Conservation (phyloP, 2,329 filamentous ascomycete genomes). For the Aspergillus eucalypticola region DNA sequence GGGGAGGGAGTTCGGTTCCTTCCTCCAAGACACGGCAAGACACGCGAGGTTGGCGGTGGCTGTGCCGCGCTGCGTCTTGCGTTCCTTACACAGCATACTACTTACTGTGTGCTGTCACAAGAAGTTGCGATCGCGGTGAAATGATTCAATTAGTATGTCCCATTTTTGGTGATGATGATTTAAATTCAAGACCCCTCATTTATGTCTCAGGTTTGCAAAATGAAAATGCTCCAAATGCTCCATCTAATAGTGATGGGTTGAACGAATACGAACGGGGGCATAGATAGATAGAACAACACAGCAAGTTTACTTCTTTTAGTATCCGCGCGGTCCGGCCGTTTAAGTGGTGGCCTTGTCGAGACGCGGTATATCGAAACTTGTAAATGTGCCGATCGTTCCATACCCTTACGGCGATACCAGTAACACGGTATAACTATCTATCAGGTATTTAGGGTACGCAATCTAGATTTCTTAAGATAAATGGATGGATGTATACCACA, state of each 20-base stretch:
- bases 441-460: constrained; percentile 1
- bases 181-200: not conserved
- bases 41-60: constrained; percentile 11
- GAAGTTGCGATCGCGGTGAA: not conserved
- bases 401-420: constrained; percentile 8
- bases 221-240: not conserved
- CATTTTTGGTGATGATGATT: not conserved
- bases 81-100: not conserved
- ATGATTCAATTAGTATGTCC: not conserved
- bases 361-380: constrained; percentile 11
- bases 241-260: not conserved
- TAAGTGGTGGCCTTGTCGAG: not conserved
- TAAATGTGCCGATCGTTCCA: constrained; percentile 14
- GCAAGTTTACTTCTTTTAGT: not conserved
- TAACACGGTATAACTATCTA: not conserved
- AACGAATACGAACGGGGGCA: not conserved
- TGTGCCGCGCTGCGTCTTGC: not conserved
- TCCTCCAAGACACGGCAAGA: constrained; percentile 4
- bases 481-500: not conserved
- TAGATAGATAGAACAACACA: not conserved
- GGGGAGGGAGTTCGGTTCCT: not conserved
- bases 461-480: not conserved
- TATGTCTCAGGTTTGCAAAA: not conserved
- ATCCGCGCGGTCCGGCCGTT: not conserved
- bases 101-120: not conserved